A percentile compares a stretch with the other conserved stretches of the same genome.
phyloP scores from a whole-genome alignment of 2,329 filamentous ascomycete species.

The Colletotrichum echinochloae region DNA sequence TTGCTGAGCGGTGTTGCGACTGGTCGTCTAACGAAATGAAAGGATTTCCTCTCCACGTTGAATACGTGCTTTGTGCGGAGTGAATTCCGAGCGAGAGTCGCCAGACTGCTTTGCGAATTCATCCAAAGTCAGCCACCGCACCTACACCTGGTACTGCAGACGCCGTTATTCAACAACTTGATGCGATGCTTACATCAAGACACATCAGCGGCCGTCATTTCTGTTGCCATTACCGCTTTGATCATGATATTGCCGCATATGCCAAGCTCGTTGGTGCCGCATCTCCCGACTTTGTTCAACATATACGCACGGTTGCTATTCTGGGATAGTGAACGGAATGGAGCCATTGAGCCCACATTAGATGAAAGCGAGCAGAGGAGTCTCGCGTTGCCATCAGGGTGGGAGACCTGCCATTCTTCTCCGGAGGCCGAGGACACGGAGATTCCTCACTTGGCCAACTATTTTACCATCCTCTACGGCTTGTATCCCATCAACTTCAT shows the following conservation, averaged over 20 bases:
- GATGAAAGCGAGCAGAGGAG: conserved; percentile 53
- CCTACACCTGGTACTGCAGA: conserved; percentile 78
- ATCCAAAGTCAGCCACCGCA: conserved; percentile 83
- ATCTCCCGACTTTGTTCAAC: conserved; percentile 81
- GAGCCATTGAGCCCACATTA: conserved; percentile 52
- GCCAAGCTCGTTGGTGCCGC: conserved; percentile 75
- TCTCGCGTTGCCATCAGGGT: conserved; percentile 55
- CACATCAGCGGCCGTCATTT: conserved; percentile 81
- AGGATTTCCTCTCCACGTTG: conserved; percentile 75
- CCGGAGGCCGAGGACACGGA: conserved; percentile 71
- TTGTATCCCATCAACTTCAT: conserved; percentile 88
- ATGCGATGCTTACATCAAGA: conserved; percentile 81
- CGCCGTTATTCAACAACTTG: conserved; percentile 77
- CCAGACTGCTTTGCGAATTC: conserved; percentile 78
- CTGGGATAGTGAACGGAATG: conserved; percentile 72
- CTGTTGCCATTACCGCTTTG: conserved; percentile 77
- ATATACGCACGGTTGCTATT: conserved; percentile 85
- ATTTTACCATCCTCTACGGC: conserved; percentile 86
- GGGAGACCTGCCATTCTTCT: conserved; percentile 74
- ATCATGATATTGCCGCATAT: conserved; percentile 89
- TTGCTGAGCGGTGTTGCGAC: conserved; percentile 10
- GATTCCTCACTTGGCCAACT: conserved; percentile 77
- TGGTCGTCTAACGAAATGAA: conserved; percentile 39
- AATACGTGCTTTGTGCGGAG: conserved; percentile 75
- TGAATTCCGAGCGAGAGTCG: conserved; percentile 71